Conservation (phyloP, 257 asterid species). For the Nicotiana benthamiana region DNA sequence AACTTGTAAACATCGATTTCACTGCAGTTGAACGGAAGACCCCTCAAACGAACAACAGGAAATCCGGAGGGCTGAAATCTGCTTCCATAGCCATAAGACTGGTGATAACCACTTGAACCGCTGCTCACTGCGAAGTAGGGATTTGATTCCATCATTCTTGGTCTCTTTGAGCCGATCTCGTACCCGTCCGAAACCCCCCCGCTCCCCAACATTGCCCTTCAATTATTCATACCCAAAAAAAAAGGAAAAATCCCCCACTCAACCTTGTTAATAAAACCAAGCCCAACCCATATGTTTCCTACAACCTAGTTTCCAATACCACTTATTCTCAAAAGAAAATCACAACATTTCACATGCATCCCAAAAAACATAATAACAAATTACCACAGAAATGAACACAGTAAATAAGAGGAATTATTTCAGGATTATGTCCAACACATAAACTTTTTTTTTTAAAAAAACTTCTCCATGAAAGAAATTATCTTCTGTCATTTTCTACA, state of each 20-base stretch:
- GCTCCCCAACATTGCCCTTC: slow-evolving; percentile 99
- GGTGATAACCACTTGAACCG: slow-evolving; percentile 51
- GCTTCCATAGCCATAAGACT: neutral
- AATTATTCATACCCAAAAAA: slow-evolving; percentile 68
- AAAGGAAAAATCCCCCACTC: slow-evolving; percentile 73
- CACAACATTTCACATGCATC: slow-evolving; percentile 9
- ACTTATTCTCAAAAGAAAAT: neutral
- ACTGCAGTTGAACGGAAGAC: slow-evolving; percentile 83
- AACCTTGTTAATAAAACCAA: slow-evolving; percentile 96
- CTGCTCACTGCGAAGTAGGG: slow-evolving; percentile 98
- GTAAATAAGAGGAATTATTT: neutral
- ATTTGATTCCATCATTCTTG: slow-evolving; percentile 99
- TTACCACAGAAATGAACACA: neutral
- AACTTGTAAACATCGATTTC: slow-evolving; percentile 72
- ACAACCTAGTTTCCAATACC: slow-evolving; percentile 36
- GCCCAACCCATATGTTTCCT: slow-evolving; percentile 77
- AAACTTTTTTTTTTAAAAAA: too few relatives aligned
- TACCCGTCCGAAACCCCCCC: slow-evolving; percentile 99
- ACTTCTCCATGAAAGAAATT: neutral
- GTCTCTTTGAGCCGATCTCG: slow-evolving; percentile 99
- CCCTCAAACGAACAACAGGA: slow-evolving; percentile 84
- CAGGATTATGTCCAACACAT: neutral
- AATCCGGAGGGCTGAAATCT: slow-evolving; percentile 25
- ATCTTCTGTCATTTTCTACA: neutral
- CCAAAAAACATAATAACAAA: neutral